Base-by-base conservation (phyloP, 2,329 filamentous ascomycete species). In the Pestalotiopsis sp. region DNA sequence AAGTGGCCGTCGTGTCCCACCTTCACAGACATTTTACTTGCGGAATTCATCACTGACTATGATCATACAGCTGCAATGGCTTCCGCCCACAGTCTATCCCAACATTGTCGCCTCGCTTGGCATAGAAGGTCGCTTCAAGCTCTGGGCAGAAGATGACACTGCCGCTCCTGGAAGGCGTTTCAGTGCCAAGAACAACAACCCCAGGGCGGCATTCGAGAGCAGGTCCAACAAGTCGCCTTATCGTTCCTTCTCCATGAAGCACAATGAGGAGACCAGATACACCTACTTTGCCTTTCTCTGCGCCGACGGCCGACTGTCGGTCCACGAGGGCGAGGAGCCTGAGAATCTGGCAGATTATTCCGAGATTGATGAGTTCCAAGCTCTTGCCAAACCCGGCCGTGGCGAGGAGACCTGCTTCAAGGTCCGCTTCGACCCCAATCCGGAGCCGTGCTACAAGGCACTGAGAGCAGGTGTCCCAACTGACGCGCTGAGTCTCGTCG, bases 91-190 rank as follows among this genome's bases (percentile, higher is more conserved):
- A 71, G 91, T 96, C 69, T 96, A 96, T 73, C 94, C 89, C 49
- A 90, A 96, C 77, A 89, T 97, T 75, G 85, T 98, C 73, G 95
- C 92, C 68, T 97, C 93, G 66, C 92, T 98, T 69, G 94, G 93
- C 71, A 92, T 95, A 76, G 95, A 98, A 75, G 93, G 95, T 76
- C 91, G 91, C 79, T 94, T 97, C 84, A 93, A 94, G 78, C 86
- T 98, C 72, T 98, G 95, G 95, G 91, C 93, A 70, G 95, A 98
- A 82, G 94, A 98, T 80, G 90, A 92, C 17, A 92, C 91, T 1
- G 92, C 96, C 63, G 87, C 92, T 1, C 90, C 91, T 0, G 94
- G 94, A 39, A 90, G 92, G 39, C 91, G 95, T 65, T 98, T 98
- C 85, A 93, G 91, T 77, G 86, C 81, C 83, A 93, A 85, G 23